A percentile compares a stretch with the other conserved stretches of the same genome.
These are phyloP conservation scores for Osmozyma mogii DNA, from an alignment of 805 yeast genomes.

Conservation along the genomic window DNA sequence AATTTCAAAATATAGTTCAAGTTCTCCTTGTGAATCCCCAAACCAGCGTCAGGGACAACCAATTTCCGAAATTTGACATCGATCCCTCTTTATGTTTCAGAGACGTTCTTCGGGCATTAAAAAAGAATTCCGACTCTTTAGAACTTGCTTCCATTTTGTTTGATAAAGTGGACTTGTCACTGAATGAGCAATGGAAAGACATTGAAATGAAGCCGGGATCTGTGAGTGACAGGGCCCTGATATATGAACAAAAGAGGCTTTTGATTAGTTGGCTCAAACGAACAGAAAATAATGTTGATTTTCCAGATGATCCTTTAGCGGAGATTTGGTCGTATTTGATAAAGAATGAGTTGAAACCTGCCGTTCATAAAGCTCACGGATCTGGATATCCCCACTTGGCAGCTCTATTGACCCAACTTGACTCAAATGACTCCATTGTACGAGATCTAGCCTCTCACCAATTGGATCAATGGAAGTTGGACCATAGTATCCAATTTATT, in stretches of 20 bases:
- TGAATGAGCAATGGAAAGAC: no score
- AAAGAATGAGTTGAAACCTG: conserved; percentile 42
- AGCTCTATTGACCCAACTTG: conserved; percentile 57
- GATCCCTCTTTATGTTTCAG: conserved; percentile 11
- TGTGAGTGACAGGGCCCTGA: no score
- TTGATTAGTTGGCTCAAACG: no score
- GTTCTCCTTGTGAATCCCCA: conserved; percentile 16
- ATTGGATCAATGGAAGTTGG: conserved; percentile 55
- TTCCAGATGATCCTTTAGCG: conserved; percentile 7
- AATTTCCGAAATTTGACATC: conserved; percentile 17
- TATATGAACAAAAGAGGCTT: no score
- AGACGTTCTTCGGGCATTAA: conserved; percentile 10
- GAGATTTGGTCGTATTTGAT: conserved; percentile 15
- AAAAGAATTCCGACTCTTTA: conserved; percentile 34
- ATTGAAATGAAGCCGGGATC: no score
- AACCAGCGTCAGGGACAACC: conserved; percentile 16
- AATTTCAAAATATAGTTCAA: conserved; percentile 11
- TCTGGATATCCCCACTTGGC: conserved; percentile 65
- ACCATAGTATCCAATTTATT: conserved; percentile 33
- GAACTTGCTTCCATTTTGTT: conserved; percentile 57
- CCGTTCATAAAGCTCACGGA: conserved; percentile 53
- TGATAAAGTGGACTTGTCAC: conserved; percentile 15
- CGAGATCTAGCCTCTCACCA: conserved; percentile 51
- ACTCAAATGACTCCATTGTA: conserved; percentile 59
- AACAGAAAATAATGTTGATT: conserved; percentile 8